These are phyloP conservation scores for Diddensiella caesifluorescens DNA, from an alignment of 805 yeast genomes.

Conservation along the genomic window DNA sequence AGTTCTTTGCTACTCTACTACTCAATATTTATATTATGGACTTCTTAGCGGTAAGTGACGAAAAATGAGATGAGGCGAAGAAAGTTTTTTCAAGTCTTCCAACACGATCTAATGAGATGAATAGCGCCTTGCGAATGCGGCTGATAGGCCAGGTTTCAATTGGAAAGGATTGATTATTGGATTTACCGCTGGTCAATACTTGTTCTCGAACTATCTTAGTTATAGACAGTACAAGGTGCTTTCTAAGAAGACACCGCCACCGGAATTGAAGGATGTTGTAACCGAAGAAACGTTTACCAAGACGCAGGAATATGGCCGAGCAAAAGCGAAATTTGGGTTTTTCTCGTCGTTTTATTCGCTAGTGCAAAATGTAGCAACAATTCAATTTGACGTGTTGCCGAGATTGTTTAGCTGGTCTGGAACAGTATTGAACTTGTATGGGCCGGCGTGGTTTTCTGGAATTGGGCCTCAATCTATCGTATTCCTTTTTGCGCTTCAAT, in stretches of 20 bases:
- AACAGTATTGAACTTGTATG: constrained; percentile 25
- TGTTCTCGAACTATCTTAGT: constrained; percentile 68
- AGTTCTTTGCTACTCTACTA: too few species aligned
- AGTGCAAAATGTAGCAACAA: constrained; percentile 50
- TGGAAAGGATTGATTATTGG: constrained; percentile 78
- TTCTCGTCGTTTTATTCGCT: constrained; percentile 48
- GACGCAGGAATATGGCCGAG: constrained; percentile 71
- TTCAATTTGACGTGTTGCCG: constrained; percentile 62
- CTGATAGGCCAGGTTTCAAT: constrained; percentile 64
- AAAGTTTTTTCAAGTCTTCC: not conserved
- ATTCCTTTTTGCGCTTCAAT: constrained; percentile 49
- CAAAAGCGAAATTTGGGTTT: constrained; percentile 68
- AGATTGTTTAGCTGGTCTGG: constrained; percentile 52
- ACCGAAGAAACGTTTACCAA: constrained; percentile 68
- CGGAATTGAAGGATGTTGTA: constrained; percentile 59
- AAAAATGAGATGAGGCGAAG: not conserved
- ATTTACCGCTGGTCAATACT: constrained; percentile 66
- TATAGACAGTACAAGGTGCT: constrained; percentile 73
- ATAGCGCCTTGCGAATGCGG: constrained; percentile 40
- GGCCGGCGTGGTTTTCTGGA: constrained; percentile 41
- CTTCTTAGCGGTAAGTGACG: not conserved
- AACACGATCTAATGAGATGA: not conserved
- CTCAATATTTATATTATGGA: constrained; percentile 1
- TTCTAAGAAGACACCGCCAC: constrained; percentile 55
- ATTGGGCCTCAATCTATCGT: constrained; percentile 61